A percentile compares a stretch with the other conserved stretches of the same genome.
Evolutionary conservation across 495 filamentous ascomycete species (phyloP).

Genomic region (Pyronema domesticum): DNA sequence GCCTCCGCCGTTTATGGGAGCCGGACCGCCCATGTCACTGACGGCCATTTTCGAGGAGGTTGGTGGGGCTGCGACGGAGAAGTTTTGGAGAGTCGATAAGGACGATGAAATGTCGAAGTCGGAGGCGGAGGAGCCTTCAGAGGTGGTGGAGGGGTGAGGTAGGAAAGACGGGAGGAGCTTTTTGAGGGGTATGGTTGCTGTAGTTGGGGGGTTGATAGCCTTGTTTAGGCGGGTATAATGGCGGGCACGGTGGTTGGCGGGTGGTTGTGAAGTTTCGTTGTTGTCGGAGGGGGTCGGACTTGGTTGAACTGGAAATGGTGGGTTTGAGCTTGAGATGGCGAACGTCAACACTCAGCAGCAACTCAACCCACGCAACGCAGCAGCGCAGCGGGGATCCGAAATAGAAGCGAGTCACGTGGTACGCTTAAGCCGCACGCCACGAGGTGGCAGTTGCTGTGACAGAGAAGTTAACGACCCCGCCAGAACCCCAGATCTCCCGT

Average conservation of each 20-base stretch:
- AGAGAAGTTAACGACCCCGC: too few species aligned
- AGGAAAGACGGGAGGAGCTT: constrained; percentile 14
- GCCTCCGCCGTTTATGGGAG: constrained; percentile 69
- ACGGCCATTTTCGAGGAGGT: constrained; percentile 27
- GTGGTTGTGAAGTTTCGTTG: constrained; percentile 6
- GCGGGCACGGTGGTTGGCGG: background rate
- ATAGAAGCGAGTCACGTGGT: too few species aligned
- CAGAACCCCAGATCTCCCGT: too few species aligned
- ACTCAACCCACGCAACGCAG: too few species aligned
- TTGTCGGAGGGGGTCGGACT: too few species aligned
- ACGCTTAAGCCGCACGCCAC: too few species aligned
- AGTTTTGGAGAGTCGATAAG: background rate
- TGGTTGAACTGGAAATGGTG: too few species aligned
- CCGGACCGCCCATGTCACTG: constrained; percentile 57
- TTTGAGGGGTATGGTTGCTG: constrained; percentile 14
- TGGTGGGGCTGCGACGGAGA: background rate
- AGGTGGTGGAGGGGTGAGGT: constrained; percentile 4
- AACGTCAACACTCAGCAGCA: too few species aligned
- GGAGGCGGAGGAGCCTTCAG: constrained; percentile 3
- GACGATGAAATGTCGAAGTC: background rate
- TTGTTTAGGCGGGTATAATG: background rate
- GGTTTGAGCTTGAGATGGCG: too few species aligned
- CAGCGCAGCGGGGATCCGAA: too few species aligned
- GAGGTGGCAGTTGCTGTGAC: too few species aligned
- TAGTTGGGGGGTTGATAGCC: constrained; percentile 4